These are phyloP conservation scores for Eutrema heterophyllum DNA, from an alignment of 345 rosid genomes.

Conservation along the genomic window DNA sequence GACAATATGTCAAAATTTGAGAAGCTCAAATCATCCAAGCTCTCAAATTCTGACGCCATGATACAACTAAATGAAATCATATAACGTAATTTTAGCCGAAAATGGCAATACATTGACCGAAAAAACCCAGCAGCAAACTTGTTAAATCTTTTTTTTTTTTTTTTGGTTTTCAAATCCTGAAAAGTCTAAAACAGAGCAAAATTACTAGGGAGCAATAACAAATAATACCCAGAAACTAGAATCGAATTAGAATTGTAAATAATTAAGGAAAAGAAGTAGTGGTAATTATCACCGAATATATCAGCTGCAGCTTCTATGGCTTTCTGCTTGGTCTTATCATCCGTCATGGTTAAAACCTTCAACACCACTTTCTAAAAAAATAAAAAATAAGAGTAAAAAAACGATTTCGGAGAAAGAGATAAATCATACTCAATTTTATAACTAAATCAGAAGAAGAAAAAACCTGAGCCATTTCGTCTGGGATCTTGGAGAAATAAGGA, in stretches of 20 bases:
- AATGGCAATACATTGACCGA: background rate
- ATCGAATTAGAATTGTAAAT: background rate
- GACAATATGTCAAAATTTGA: background rate
- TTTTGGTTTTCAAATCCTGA: background rate
- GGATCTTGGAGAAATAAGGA: constrained; percentile 8
- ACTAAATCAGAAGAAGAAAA: background rate
- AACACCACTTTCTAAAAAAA: constrained; percentile 59
- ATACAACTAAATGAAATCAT: background rate
- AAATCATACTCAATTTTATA: background rate
- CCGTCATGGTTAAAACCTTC: constrained; percentile 88
- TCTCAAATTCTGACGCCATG: background rate
- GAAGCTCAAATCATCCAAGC: background rate
- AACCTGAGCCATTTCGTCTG: constrained; percentile 61
- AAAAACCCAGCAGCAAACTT: background rate
- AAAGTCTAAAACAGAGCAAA: background rate
- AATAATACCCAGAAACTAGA: background rate
- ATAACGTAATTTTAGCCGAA: background rate
- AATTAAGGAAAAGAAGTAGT: background rate
- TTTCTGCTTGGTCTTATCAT: constrained; percentile 85
- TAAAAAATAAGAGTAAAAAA: background rate
- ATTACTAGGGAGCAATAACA: background rate
- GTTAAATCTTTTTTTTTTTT: background rate
- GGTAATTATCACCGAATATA: constrained; percentile 47
- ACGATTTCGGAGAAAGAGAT: background rate
- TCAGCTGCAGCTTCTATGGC: constrained; percentile 92